These are phyloP conservation scores for Malus orientalis DNA, from an alignment of 306 rosid genomes.

Conservation along the genomic window DNA sequence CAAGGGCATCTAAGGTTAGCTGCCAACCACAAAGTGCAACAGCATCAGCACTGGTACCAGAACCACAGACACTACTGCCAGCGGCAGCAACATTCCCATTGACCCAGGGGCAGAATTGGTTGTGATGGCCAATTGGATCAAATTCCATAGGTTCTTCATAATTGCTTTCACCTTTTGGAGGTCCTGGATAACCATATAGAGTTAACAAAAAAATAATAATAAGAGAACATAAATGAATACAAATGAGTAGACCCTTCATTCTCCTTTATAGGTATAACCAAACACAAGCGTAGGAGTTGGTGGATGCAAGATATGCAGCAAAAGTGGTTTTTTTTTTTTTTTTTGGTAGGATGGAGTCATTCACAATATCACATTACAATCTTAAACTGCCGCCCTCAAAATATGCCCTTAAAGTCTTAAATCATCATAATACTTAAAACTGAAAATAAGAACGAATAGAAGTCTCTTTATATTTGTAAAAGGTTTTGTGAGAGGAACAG, in stretches of 20 bases:
- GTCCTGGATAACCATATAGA: constrained; percentile 41
- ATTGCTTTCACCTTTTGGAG: constrained; percentile 88
- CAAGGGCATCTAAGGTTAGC: constrained; percentile 87
- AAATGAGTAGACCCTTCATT: not conserved
- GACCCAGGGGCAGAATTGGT: constrained; percentile 96
- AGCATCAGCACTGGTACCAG: constrained; percentile 48
- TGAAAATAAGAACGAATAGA: not conserved
- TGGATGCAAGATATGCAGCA: not conserved
- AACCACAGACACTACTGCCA: constrained; percentile 50
- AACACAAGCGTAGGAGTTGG: not conserved
- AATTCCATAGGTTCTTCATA: constrained; percentile 79
- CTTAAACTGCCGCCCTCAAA: not conserved
- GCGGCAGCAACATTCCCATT: constrained; percentile 99
- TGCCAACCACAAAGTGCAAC: constrained; percentile 91
- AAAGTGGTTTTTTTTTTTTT: not conserved
- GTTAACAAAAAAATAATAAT: not conserved
- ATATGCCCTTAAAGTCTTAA: not conserved
- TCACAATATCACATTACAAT: not conserved
- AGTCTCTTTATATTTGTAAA: not conserved
- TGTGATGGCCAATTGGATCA: constrained; percentile 86
- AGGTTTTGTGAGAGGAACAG: not conserved
- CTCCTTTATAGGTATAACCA: not conserved
- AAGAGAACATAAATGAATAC: not conserved
- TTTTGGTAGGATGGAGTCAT: not conserved
- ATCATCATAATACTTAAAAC: not conserved